These are phyloP conservation scores for Mortierella claussenii DNA, from an alignment of 192 early-diverging fungal genomes.

Conservation along the genomic window DNA sequence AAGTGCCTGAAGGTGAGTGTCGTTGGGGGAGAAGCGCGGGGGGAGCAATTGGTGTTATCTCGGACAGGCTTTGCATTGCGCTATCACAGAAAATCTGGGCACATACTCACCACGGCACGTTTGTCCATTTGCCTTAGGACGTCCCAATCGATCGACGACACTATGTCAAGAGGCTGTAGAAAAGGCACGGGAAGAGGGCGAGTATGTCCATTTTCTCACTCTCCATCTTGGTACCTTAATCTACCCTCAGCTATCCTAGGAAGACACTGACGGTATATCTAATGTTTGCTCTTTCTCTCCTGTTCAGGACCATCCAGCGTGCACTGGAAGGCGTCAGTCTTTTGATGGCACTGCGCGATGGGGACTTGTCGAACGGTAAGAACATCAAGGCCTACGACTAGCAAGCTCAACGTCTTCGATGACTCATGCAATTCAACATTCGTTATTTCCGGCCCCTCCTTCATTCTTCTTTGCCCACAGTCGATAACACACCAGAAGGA, in stretches of 20 bases:
- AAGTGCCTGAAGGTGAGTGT: constrained; percentile 23
- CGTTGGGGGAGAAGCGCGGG: neutral
- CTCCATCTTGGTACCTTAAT: too few relatives aligned
- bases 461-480: neutral
- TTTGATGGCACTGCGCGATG: constrained; percentile 26
- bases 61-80: too few relatives aligned
- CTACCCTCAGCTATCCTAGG: too few relatives aligned
- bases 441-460: neutral
- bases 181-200: constrained; percentile 26
- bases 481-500: constrained; percentile 34
- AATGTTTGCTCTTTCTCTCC: neutral
- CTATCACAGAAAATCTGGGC: too few relatives aligned
- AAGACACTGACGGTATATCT: too few relatives aligned
- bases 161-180: constrained; percentile 39
- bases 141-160: constrained; percentile 11
- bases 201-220: too few relatives aligned
- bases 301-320: constrained; percentile 30
- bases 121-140: too few relatives aligned
- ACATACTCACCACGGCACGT: too few relatives aligned
- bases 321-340: constrained; percentile 23
- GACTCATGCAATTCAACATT: constrained; percentile 6
- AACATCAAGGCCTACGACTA: neutral
- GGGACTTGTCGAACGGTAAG: constrained; percentile 19
- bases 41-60: too few relatives aligned
- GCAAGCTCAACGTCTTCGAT: too few relatives aligned